Conservation (phyloP, 2,329 filamentous ascomycete species). For the Penicillium digitatum region DNA sequence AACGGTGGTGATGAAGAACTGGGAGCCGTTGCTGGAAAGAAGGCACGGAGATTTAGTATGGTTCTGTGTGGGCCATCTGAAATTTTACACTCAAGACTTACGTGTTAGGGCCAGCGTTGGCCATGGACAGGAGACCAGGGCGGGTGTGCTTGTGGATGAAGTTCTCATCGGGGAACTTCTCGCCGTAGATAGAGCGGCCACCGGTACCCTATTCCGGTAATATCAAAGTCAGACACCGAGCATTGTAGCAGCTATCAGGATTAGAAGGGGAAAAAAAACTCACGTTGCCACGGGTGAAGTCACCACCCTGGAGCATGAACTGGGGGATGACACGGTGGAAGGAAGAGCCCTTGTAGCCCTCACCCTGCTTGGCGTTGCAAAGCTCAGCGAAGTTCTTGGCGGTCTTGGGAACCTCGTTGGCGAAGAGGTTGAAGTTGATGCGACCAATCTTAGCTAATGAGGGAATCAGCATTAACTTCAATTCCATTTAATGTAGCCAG, state of each 20-base stretch:
- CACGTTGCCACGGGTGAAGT: slow-evolving; percentile 91
- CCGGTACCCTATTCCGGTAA: slow-evolving; percentile 65
- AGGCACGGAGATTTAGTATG: slow-evolving; percentile 1
- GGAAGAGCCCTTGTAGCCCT: slow-evolving; percentile 74
- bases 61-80: not conserved
- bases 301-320: slow-evolving; percentile 95
- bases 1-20: slow-evolving; percentile 70
- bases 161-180: slow-evolving; percentile 94
- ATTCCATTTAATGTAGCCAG: slow-evolving; percentile 22
- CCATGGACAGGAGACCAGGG: slow-evolving; percentile 85
- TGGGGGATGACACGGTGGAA: slow-evolving; percentile 92
- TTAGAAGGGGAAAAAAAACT: slow-evolving; percentile 35
- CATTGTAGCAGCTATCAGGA: not conserved
- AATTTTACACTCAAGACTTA: slow-evolving; percentile 38
- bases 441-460: slow-evolving; percentile 65
- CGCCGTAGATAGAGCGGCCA: slow-evolving; percentile 90
- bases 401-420: slow-evolving; percentile 84
- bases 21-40: slow-evolving; percentile 58
- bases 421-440: slow-evolving; percentile 86
- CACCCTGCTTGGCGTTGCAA: slow-evolving; percentile 75
- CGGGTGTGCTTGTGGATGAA: slow-evolving; percentile 69
- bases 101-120: slow-evolving; percentile 93
- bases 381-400: slow-evolving; percentile 78
- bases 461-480: slow-evolving; percentile 12
- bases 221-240: slow-evolving; percentile 11